Conservation (phyloP, 345 rosid species). For the Cardamine resedifolia region DNA sequence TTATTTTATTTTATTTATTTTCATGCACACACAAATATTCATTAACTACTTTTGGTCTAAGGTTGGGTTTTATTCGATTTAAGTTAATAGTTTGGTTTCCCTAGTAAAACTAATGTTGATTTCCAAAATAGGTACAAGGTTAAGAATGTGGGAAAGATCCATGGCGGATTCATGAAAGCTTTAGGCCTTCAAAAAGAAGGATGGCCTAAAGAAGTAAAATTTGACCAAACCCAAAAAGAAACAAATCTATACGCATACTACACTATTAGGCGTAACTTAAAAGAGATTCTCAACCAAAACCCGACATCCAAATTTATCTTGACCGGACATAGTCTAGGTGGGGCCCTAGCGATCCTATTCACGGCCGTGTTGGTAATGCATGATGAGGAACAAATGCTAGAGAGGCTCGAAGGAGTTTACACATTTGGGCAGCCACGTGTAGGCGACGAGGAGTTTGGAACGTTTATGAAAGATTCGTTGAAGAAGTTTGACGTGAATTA, state of each 20-base stretch:
- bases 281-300: slow-evolving; percentile 36
- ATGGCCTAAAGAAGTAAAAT: slow-evolving; percentile 41
- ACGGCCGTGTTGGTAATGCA: slow-evolving; percentile 42
- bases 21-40: background rate
- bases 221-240: slow-evolving; percentile 23
- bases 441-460: slow-evolving; percentile 47
- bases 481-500: slow-evolving; percentile 40
- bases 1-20: background rate
- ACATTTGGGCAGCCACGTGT: slow-evolving; percentile 67
- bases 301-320: slow-evolving; percentile 43
- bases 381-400: slow-evolving; percentile 43
- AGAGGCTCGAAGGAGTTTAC: slow-evolving; percentile 53
- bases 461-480: slow-evolving; percentile 41
- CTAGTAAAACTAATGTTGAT: background rate
- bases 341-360: slow-evolving; percentile 51
- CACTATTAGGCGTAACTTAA: slow-evolving; percentile 37
- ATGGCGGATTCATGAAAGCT: slow-evolving; percentile 62
- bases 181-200: slow-evolving; percentile 55
- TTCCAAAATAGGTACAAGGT: slow-evolving; percentile 38
- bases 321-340: slow-evolving; percentile 64
- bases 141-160: slow-evolving; percentile 50
- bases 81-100: background rate
- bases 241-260: slow-evolving; percentile 44
- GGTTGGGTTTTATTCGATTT: background rate
- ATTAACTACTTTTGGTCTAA: background rate